These are phyloP conservation scores for Microdochium paspali DNA, from an alignment of 2,329 filamentous ascomycete genomes.

Conservation along the genomic window DNA sequence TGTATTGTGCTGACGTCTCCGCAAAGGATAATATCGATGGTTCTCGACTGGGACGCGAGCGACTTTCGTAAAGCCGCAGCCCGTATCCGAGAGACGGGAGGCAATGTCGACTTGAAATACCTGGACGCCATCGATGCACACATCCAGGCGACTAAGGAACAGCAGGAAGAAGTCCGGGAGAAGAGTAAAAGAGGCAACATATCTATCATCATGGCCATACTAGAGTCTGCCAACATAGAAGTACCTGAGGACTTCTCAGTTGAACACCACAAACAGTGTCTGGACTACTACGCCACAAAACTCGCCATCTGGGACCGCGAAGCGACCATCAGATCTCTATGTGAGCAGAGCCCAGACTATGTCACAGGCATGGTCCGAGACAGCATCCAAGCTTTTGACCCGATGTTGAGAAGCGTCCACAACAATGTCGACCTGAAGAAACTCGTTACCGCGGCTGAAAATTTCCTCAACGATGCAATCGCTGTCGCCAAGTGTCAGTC, in stretches of 20 bases:
- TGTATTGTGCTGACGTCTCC: background rate
- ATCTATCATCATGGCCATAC: constrained; percentile 60
- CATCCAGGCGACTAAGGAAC: constrained; percentile 37
- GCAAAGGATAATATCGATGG: constrained; percentile 59
- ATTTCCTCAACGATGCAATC: constrained; percentile 64
- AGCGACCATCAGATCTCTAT: constrained; percentile 56
- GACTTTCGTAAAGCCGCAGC: constrained; percentile 59
- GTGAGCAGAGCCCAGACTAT: constrained; percentile 59
- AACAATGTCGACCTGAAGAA: constrained; percentile 61
- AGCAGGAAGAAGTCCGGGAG: constrained; percentile 50
- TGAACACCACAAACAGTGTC: constrained; percentile 51
- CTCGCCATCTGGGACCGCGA: constrained; percentile 67
- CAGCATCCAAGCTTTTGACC: constrained; percentile 58
- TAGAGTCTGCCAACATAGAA: constrained; percentile 40
- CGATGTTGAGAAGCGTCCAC: constrained; percentile 64
- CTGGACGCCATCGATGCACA: constrained; percentile 52
- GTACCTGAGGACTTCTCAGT: constrained; percentile 40
- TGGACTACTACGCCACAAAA: constrained; percentile 63
- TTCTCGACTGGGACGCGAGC: constrained; percentile 62
- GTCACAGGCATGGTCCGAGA: constrained; percentile 62
- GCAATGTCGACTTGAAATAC: constrained; percentile 49
- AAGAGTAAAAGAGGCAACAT: constrained; percentile 38
- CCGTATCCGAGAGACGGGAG: constrained; percentile 54
- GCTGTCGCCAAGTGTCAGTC: background rate
- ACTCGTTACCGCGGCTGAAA: constrained; percentile 57